Conservation (phyloP, 768 basidiomycete genomes). For the Naganishia antarctica region DNA sequence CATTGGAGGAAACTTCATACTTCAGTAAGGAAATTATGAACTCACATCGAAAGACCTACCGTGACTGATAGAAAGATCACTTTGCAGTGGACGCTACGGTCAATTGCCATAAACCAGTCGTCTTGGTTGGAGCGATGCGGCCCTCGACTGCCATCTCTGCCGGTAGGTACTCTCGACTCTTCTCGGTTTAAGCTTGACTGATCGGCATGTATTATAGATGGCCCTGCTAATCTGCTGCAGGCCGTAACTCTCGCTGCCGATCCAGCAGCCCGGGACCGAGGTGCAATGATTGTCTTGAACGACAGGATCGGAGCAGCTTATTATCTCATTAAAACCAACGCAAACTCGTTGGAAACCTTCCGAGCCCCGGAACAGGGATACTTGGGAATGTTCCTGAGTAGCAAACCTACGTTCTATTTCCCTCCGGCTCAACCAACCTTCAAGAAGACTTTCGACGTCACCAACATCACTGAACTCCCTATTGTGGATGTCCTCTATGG, state of each 20-base stretch:
- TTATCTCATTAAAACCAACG: slow-evolving; percentile 44
- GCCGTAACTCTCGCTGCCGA: slow-evolving; percentile 38
- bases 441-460: slow-evolving; percentile 49
- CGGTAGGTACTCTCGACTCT: slow-evolving; percentile 7
- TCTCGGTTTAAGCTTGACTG: neutral
- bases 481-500: slow-evolving; percentile 36
- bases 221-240: slow-evolving; percentile 41
- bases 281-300: slow-evolving; percentile 45
- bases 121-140: slow-evolving; percentile 48
- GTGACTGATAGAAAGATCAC: neutral
- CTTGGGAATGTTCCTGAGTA: slow-evolving; percentile 38
- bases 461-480: slow-evolving; percentile 29
- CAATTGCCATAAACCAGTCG: slow-evolving; percentile 43
- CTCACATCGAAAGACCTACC: neutral
- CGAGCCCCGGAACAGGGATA: slow-evolving; percentile 44
- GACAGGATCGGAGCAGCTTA: slow-evolving; percentile 46
- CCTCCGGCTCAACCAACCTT: slow-evolving; percentile 35
- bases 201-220: slow-evolving; percentile 23
- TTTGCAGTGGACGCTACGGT: slow-evolving; percentile 42
- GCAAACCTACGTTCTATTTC: slow-evolving; percentile 38
- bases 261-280: slow-evolving; percentile 33
- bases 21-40: slow-evolving; percentile 30
- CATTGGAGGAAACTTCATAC: slow-evolving; percentile 45
- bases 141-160: slow-evolving; percentile 44
- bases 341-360: slow-evolving; percentile 45